Conservation (phyloP, 495 filamentous ascomycete species). For the Penicillium turbatum region DNA sequence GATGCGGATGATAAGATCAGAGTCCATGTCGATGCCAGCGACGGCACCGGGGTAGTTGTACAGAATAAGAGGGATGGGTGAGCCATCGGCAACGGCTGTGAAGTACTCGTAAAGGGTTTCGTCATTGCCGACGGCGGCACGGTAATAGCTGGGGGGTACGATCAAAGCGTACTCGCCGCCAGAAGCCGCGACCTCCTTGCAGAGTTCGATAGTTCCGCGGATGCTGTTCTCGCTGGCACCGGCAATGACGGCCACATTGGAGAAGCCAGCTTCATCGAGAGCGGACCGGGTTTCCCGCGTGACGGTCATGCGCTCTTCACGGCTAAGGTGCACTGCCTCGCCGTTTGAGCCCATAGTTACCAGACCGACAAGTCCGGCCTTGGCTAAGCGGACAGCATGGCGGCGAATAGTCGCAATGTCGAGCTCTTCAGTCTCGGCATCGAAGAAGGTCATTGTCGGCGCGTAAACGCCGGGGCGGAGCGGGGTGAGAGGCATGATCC, state of each 20-base stretch:
- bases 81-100: constrained; percentile 66
- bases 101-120: constrained; percentile 73
- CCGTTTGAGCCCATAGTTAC: constrained; percentile 90
- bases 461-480: constrained; percentile 84
- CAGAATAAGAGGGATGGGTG: constrained; percentile 73
- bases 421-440: constrained; percentile 74
- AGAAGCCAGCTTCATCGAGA: constrained; percentile 75
- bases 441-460: constrained; percentile 89
- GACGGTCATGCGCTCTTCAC: constrained; percentile 68
- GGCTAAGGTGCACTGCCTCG: constrained; percentile 78
- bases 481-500: constrained; percentile 47
- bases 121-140: constrained; percentile 67
- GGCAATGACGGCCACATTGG: constrained; percentile 71
- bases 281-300: constrained; percentile 77
- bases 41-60: constrained; percentile 93
- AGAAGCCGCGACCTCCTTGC: constrained; percentile 60
- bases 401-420: constrained; percentile 73
- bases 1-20: constrained; percentile 76
- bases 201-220: constrained; percentile 68
- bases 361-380: constrained; percentile 74
- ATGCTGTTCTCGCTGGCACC: constrained; percentile 77
- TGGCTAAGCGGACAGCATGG: constrained; percentile 76
- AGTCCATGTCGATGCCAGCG: constrained; percentile 89
- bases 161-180: constrained; percentile 77
- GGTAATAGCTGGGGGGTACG: constrained; percentile 81